Conservation (phyloP, 441 rosid genomes). For the Gossypium schwendimanii region DNA sequence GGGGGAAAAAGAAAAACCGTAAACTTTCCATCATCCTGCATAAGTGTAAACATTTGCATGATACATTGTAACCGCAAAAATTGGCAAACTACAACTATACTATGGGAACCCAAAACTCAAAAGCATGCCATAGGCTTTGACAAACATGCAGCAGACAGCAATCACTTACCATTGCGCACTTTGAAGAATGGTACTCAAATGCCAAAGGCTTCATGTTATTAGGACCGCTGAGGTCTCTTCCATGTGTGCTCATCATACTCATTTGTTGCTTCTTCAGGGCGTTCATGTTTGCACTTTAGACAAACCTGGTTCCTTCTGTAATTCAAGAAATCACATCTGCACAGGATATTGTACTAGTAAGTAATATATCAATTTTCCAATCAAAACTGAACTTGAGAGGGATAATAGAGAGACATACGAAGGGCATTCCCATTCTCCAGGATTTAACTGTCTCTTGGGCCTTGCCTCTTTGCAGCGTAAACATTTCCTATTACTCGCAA, state of each 20-base stretch:
- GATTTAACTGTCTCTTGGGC: conserved; percentile 48
- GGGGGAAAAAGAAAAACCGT: not conserved
- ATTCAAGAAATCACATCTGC: conserved; percentile 75
- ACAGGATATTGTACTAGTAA: conserved; percentile 4
- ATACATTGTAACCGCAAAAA: not conserved
- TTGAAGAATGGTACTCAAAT: not conserved
- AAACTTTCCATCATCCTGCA: not conserved
- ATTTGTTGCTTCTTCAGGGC: conserved; percentile 28
- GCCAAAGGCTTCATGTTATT: not conserved
- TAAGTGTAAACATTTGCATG: not conserved
- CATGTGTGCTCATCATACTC: conserved; percentile 26
- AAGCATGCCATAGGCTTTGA: not conserved
- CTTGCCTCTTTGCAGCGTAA: conserved; percentile 49
- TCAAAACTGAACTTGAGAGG: not conserved
- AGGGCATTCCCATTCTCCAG: conserved; percentile 94
- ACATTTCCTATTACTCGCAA: conserved; percentile 70
- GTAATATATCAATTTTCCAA: not conserved
- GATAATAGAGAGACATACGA: conserved; percentile 44
- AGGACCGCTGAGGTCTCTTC: conserved; percentile 2
- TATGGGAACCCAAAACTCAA: not conserved
- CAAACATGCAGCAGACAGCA: not conserved
- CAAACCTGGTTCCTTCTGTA: conserved; percentile 55
- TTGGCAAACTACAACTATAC: not conserved
- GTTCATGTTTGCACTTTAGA: conserved; percentile 53
- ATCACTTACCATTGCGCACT: not conserved